These are phyloP conservation scores for Trifolium fragiferum DNA, from an alignment of 306 rosid species.

Conservation along the genomic window DNA sequence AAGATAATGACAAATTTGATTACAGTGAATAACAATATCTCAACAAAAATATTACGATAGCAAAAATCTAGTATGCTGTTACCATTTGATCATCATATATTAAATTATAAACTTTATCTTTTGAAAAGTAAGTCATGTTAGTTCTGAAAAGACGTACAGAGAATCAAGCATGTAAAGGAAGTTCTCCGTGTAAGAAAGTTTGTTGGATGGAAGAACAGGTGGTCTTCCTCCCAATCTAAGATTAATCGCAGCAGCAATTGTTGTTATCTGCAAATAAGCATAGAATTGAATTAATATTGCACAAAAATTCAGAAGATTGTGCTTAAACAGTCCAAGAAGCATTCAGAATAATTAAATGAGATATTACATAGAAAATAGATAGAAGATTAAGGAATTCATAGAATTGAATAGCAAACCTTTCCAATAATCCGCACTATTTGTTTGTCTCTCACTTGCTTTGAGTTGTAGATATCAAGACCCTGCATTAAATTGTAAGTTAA, in stretches of 20 bases:
- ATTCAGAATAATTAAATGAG: conserved; percentile 27
- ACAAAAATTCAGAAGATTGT: conserved; percentile 12
- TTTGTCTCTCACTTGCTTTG: conserved; percentile 88
- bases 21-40: neutral
- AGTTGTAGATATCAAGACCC: conserved; percentile 85
- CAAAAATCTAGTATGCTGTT: conserved; percentile 11
- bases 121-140: neutral
- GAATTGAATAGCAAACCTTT: conserved; percentile 58
- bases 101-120: conserved; percentile 9
- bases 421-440: conserved; percentile 87
- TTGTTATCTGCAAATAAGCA: conserved; percentile 66
- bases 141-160: conserved; percentile 54
- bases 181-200: conserved; percentile 81
- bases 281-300: conserved; percentile 19
- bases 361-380: neutral
- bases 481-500: conserved; percentile 39
- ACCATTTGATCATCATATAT: conserved; percentile 9
- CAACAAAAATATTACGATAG: neutral
- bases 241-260: conserved; percentile 87
- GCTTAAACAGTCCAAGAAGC: conserved; percentile 10
- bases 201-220: conserved; percentile 84
- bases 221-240: conserved; percentile 88
- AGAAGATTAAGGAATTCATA: conserved; percentile 33
- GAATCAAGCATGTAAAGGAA: conserved; percentile 95
- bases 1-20: neutral